These are phyloP conservation scores for Penicillium digitatum DNA, from an alignment of 2,329 filamentous ascomycete species.

Conservation along the genomic window DNA sequence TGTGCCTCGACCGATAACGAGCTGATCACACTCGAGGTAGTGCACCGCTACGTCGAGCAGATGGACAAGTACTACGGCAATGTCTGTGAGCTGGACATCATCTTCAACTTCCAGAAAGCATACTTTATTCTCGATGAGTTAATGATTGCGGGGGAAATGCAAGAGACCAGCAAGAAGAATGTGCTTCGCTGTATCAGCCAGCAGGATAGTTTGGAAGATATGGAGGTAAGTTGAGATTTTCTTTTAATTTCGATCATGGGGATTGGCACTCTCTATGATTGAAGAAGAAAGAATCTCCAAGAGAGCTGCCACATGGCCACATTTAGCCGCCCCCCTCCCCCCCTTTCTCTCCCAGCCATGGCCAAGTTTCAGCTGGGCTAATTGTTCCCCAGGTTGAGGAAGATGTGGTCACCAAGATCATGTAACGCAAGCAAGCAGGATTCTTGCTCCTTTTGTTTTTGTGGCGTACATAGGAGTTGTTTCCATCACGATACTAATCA, in stretches of 20 bases:
- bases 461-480: slow-evolving; percentile 31
- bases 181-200: slow-evolving; percentile 92
- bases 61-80: slow-evolving; percentile 99
- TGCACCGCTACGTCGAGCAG: slow-evolving; percentile 98
- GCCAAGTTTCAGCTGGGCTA: slow-evolving; percentile 33
- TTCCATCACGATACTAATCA: slow-evolving; percentile 28
- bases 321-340: neutral
- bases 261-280: neutral
- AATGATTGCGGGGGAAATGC: slow-evolving; percentile 89
- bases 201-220: slow-evolving; percentile 95
- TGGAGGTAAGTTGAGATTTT: slow-evolving; percentile 73
- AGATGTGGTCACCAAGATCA: slow-evolving; percentile 79
- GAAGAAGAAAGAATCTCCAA: neutral
- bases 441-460: slow-evolving; percentile 10
- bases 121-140: slow-evolving; percentile 99
- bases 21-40: slow-evolving; percentile 94
- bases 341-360: neutral
- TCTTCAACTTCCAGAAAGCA: slow-evolving; percentile 99
- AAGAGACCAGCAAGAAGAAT: slow-evolving; percentile 99
- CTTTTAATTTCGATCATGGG: neutral
- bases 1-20: slow-evolving; percentile 98
- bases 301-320: neutral
- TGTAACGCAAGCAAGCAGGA: slow-evolving; percentile 52
- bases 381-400: slow-evolving; percentile 70
- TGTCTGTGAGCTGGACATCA: slow-evolving; percentile 98